Conservation (phyloP, 345 rosid genomes). For the Cardamine chenopodiifolia region DNA sequence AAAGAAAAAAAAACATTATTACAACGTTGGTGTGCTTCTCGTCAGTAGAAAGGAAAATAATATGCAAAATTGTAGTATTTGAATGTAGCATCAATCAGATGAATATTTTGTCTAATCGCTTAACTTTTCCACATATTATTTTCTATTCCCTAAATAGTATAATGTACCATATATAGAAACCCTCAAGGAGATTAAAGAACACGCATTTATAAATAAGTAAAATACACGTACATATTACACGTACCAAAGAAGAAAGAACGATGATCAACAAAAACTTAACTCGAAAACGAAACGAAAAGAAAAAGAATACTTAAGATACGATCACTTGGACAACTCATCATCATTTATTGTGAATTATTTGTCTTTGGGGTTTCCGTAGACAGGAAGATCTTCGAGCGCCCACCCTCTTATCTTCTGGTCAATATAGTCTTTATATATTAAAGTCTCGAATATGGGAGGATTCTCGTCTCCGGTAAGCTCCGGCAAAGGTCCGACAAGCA, state of each 20-base stretch:
- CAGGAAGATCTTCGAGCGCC: constrained; percentile 13
- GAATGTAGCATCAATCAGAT: too few species aligned
- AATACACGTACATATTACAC: neutral
- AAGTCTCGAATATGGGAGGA: constrained; percentile 7
- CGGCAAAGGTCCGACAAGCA: constrained; percentile 11
- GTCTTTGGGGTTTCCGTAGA: neutral
- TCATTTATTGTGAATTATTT: neutral
- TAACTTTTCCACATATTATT: neutral
- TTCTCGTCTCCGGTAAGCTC: neutral
- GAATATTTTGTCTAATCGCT: neutral
- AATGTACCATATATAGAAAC: neutral
- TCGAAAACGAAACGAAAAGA: neutral
- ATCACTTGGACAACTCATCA: neutral
- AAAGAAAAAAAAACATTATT: too few species aligned
- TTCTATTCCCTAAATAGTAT: neutral
- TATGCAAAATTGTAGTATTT: too few species aligned
- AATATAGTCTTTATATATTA: neutral
- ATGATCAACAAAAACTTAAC: neutral
- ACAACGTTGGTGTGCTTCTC: too few species aligned
- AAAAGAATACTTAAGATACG: neutral
- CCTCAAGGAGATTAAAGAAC: neutral
- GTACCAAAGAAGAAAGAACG: neutral
- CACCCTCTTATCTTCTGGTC: constrained; percentile 7
- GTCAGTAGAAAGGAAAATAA: too few species aligned
- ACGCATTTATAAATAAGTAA: neutral